These are phyloP conservation scores for Debaryomycetaceae sp. DNA, from an alignment of 1,139 yeast genomes.

Conservation along the genomic window DNA sequence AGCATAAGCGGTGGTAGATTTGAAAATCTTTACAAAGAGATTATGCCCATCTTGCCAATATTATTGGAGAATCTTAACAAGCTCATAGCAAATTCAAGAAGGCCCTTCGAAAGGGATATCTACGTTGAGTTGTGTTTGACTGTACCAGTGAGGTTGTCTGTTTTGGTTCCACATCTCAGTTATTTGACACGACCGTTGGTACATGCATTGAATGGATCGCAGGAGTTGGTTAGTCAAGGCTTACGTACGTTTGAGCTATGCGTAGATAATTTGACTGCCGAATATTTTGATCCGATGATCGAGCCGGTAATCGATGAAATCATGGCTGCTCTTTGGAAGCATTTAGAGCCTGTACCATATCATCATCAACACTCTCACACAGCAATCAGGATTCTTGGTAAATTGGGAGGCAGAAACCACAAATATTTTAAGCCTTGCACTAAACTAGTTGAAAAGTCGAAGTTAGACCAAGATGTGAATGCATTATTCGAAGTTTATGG, in stretches of 20 bases:
- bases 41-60: conserved; percentile 85
- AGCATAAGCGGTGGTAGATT: conserved; percentile 96
- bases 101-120: conserved; percentile 88
- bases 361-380: conserved; percentile 94
- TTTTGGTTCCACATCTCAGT: conserved; percentile 86
- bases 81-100: conserved; percentile 75
- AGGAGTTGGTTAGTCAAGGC: conserved; percentile 91
- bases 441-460: conserved; percentile 55
- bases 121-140: conserved; percentile 93
- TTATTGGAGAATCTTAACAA: conserved; percentile 81
- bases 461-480: conserved; percentile 63
- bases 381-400: conserved; percentile 88
- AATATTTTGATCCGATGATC: conserved; percentile 93
- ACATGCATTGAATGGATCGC: conserved; percentile 84
- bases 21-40: conserved; percentile 87
- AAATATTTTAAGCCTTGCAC: conserved; percentile 74
- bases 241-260: conserved; percentile 92
- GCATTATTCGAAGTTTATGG: conserved; percentile 75
- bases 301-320: conserved; percentile 95
- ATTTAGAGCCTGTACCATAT: conserved; percentile 87
- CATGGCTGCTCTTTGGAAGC: conserved; percentile 89
- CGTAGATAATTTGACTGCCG: conserved; percentile 93
- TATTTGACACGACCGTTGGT: conserved; percentile 89
- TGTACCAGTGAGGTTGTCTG: conserved; percentile 91
- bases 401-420: conserved; percentile 93